These are phyloP conservation scores for Xylaria longipes DNA, from an alignment of 495 filamentous ascomycete species.

Conservation along the genomic window DNA sequence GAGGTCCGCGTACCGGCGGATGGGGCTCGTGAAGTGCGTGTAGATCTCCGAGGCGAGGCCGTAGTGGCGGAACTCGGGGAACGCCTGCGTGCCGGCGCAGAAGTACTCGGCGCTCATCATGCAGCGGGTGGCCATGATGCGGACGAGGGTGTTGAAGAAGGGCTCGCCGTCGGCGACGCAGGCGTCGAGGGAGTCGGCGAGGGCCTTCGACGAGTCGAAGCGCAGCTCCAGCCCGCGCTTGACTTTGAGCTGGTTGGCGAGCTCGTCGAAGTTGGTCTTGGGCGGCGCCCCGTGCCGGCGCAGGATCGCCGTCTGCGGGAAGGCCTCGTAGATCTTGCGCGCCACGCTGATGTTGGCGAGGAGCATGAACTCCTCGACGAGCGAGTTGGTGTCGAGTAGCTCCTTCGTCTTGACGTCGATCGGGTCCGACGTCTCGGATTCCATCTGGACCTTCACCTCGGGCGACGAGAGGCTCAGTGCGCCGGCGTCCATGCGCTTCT, in stretches of 20 bases:
- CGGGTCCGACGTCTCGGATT: slow-evolving; percentile 93
- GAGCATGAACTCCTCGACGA: slow-evolving; percentile 99
- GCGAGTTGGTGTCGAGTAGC: slow-evolving; percentile 92
- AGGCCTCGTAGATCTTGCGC: slow-evolving; percentile 81
- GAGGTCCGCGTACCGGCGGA: slow-evolving; percentile 94
- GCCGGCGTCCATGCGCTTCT: slow-evolving; percentile 95
- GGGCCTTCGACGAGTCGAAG: slow-evolving; percentile 83
- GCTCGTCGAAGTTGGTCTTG: slow-evolving; percentile 93
- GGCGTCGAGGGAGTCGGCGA: slow-evolving; percentile 86
- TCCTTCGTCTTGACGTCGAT: slow-evolving; percentile 95
- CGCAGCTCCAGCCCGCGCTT: slow-evolving; percentile 79
- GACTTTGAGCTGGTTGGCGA: slow-evolving; percentile 84
- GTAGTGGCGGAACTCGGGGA: slow-evolving; percentile 95
- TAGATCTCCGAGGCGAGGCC: slow-evolving; percentile 95
- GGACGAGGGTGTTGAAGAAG: slow-evolving; percentile 97
- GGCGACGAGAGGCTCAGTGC: slow-evolving; percentile 94
- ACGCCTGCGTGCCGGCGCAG: slow-evolving; percentile 87
- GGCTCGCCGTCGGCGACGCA: slow-evolving; percentile 85
- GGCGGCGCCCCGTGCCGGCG: slow-evolving; percentile 91
- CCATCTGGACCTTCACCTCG: slow-evolving; percentile 91
- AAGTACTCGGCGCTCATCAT: slow-evolving; percentile 99
- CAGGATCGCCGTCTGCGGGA: slow-evolving; percentile 93
- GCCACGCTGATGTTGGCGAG: slow-evolving; percentile 96
- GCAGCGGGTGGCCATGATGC: slow-evolving; percentile 96
- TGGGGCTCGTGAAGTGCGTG: slow-evolving; percentile 97